Conservation (phyloP, 805 yeast genomes). For the Blastobotrys peoriensis region DNA sequence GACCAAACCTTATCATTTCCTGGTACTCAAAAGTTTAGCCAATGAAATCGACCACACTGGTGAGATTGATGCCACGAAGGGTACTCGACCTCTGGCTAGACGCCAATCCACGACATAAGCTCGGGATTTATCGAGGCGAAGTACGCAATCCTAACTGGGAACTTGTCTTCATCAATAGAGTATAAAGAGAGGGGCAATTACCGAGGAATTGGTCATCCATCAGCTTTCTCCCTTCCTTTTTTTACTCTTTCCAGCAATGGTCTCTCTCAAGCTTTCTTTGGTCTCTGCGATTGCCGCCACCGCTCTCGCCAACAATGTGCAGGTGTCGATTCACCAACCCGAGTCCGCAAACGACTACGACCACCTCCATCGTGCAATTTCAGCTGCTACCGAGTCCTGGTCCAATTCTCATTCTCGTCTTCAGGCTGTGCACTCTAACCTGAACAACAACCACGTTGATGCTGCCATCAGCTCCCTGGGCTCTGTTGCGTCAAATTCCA, state of each 20-base stretch:
- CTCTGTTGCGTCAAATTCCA: conserved; percentile 8
- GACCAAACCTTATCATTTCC: no score
- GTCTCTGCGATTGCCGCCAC: not conserved
- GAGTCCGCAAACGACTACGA: not conserved
- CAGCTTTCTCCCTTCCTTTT: not conserved
- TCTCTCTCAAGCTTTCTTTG: not conserved
- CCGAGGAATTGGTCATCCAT: no score
- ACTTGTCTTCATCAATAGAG: no score
- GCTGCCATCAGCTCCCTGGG: not conserved
- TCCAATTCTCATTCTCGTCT: not conserved
- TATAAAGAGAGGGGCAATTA: no score
- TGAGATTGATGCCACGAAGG: no score
- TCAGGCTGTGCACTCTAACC: not conserved
- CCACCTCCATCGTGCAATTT: not conserved
- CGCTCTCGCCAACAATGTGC: not conserved
- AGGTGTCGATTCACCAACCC: not conserved
- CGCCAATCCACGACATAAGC: no score
- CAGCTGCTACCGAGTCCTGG: not conserved
- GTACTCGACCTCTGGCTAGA: no score
- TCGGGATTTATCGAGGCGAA: no score
- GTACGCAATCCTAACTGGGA: no score
- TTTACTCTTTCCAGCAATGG: not conserved
- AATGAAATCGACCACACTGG: no score
- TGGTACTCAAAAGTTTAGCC: no score
- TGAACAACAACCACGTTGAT: not conserved